Base-by-base conservation (phyloP, 139 green algal species). In the Yamagishiella unicocca region DNA sequence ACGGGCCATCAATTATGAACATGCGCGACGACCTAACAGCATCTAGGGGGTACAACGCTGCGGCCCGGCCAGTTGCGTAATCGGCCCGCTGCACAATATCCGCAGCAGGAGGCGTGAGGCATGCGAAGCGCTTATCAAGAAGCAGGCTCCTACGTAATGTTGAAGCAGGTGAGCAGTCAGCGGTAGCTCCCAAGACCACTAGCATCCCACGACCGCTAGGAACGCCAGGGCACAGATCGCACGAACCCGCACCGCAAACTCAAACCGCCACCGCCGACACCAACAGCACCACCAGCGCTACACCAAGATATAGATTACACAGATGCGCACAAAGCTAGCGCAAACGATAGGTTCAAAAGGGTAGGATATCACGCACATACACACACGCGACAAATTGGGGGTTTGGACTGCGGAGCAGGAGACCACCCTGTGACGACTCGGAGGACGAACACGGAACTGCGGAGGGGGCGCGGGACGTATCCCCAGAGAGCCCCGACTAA, bases 1-100 rank as follows among this genome's bases (percentile, higher is more conserved):
- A 71, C 62, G 62, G 62, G 62, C 62, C 62, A 71, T 71, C 62
- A 71, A 71, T 71, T 71, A 71, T 33, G 31, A 5, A 33, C 62
- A 38, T 70, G 61, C 61, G 24, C 61, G 61, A 25, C n/a, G 33
- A n/a, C 33, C n/a, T 21, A 12, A 19, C 61, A 70, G 24, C 9
- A 33, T 19, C 25, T n/a, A 70, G 19, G 62, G 35, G 62, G 7
- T n/a, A 71, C 62, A 33, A 33, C 62, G 62, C 62, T 10, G 12
- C 50, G 50, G 14, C 50, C 50, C 50, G 50, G 10, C 10, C 50
- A 58, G 50, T 71, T 19, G 29, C 29, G 62, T 71, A 33, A 71
- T 37, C 22, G 31, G 17, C 62, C 38, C 19, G 62, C 62, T 71
- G 62, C 62, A 27, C 62, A 71, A 71, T 71, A 35, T 71, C 62